Evolutionary conservation across 2,329 filamentous ascomycete genomes (phyloP), one percentile per base, ranked within the genome.

Genomic region (Alternaria gansuensis): DNA sequence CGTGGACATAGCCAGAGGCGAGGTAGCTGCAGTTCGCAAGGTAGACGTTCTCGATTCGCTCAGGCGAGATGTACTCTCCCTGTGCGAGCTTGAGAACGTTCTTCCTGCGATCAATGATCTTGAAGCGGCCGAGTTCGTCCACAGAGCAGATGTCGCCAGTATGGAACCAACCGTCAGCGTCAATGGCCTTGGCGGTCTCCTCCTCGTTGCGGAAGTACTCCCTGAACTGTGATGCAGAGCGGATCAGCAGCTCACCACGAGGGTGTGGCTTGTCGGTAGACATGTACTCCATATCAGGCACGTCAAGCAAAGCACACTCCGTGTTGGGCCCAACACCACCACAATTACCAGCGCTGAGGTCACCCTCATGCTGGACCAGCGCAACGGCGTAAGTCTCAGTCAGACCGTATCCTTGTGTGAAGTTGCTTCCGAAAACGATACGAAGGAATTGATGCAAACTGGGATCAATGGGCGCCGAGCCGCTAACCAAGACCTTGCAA

Each of bases 61-160:
- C 95, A 13, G 95, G 95, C 1, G 93, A 97, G 72, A 99, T 92
- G 80, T 99, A 99, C 81, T 99, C 95, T 77, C 95, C 95, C 79
- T 99, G 95, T 0, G 94, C 89, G 55, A 99, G 87, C 85, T 99
- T 99, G 75, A 99, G 87, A n/a, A 99, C 92, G 80, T 98, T 98
- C 90, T 99, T 99, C 81, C 93, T 90, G 71, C 95, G 93, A 79
- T 99, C 95, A 71, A 99, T 90, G 78, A 99, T 96, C 79, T 87
- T 88, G 83, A 98, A 90, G 60, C 93, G 91, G 62, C 95, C 95
- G 73, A 91, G 79, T 67, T 88, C 88, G 78, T 99, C 95, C 24
- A 99, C 84, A 64, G 88, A 86, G 73, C 88, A 92, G 66, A 99
- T 94, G 72, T 99, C 95, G 54, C 95, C 95, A 0, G 93, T 97